Conservation (phyloP, 306 rosid species). For the Vigna hirtella region DNA sequence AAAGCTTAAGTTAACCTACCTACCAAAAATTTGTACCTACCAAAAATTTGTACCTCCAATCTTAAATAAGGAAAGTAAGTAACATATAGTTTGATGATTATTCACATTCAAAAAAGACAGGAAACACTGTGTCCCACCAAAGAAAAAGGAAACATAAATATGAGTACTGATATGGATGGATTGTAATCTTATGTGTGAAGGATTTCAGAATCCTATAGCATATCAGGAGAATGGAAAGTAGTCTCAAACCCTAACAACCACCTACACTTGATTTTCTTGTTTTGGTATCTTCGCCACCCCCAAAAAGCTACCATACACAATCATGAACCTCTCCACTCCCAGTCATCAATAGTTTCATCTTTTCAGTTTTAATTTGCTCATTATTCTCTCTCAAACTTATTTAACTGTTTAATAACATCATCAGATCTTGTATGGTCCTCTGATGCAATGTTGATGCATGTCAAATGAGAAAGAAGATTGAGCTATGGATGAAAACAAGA, state of each 20-base stretch:
- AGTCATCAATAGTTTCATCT: constrained; percentile 44
- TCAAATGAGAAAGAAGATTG: not conserved
- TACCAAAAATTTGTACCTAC: not conserved
- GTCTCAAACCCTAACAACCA: constrained; percentile 57
- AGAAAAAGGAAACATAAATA: not conserved
- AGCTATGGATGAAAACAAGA: constrained; percentile 48
- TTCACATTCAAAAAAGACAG: constrained; percentile 33
- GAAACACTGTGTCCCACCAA: constrained; percentile 43
- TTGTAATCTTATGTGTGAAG: constrained; percentile 35
- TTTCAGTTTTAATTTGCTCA: constrained; percentile 43
- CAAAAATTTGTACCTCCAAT: not conserved
- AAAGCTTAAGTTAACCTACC: not conserved
- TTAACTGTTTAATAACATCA: constrained; percentile 44
- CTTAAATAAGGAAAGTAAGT: not conserved
- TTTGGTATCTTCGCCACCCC: constrained; percentile 32
- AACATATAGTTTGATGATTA: no score
- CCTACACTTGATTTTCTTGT: constrained; percentile 35
- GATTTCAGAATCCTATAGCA: constrained; percentile 48
- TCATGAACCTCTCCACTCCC: constrained; percentile 53
- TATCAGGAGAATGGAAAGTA: constrained; percentile 36
- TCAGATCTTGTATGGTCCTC: constrained; percentile 42
- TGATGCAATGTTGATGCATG: not conserved
- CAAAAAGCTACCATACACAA: constrained; percentile 28
- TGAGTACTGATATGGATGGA: constrained; percentile 27
- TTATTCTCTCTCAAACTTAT: constrained; percentile 32